Base-by-base conservation (phyloP, 169 alveolate genomes). In the Plasmodium gonderi region DNA sequence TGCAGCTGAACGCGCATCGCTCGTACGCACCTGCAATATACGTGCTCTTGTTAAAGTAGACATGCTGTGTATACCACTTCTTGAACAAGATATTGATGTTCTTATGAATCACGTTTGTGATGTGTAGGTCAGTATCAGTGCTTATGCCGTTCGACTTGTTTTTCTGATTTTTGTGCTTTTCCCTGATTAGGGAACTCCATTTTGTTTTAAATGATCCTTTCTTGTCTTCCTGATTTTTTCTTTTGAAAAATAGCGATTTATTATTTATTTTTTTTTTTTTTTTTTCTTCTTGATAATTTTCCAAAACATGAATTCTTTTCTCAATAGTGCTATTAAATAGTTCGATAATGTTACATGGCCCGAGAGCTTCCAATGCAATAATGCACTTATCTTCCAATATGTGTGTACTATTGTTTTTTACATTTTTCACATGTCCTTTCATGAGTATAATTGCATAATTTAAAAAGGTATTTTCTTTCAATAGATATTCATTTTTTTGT, bases 1-100 rank as follows among this genome's bases (percentile, higher is more conserved):
- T n/a, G n/a, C n/a, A n/a, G n/a, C n/a, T n/a, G n/a, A n/a, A n/a
- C n/a, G n/a, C n/a, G n/a, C n/a, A n/a, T n/a, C 12, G 3, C 8
- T 17, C 14, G 14, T 1, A 40, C 72, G 29, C 12, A 85, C 92
- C 92, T 74, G 92, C 78, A 20, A 85, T 40, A 65, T 77, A 85
- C 6, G 87, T 12, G 38, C 51, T 74, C 49, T 85, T 85, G 67
- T 85, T 85, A 54, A 44, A 85, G 38, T 85, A 85, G n/a, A 85
- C 87, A 44, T 85, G 92, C 69, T 85, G 92, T 3, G 92, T 85
- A 38, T 85, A 85, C 92, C 92, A 85, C 33, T 85, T 85, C 67
- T 23, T 85, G 9, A 85, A 85, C n/a, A 85, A 29, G 23, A 85
- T 85, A 31, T 85, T 85, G 31, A 85, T 75, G 29, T 85, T 85